phyloP scores from a whole-genome alignment of 2,329 filamentous ascomycete genomes.

The Phoma sp. region DNA sequence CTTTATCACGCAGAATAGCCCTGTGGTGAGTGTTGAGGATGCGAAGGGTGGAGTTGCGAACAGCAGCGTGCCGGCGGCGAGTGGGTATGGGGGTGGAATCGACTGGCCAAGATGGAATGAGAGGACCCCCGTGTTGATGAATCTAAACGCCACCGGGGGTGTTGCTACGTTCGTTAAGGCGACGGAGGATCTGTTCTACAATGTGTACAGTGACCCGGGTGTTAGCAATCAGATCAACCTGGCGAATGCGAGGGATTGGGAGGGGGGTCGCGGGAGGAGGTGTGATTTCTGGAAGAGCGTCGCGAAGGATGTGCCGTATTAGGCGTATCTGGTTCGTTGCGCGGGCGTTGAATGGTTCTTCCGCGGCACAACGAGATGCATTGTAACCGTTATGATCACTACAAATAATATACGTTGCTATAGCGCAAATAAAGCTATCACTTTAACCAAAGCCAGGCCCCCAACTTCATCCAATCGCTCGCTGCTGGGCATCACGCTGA shows the following conservation, averaged over 20 bases:
- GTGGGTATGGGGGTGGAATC: conserved; percentile 24
- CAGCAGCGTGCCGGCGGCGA: conserved; percentile 26
- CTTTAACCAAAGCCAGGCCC: no score
- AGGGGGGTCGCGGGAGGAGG: conserved; percentile 39
- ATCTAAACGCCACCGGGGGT: conserved; percentile 41
- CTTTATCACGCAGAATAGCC: conserved; percentile 36
- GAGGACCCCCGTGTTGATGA: conserved; percentile 27
- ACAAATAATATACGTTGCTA: no score
- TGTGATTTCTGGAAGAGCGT: conserved; percentile 40
- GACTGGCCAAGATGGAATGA: conserved; percentile 38
- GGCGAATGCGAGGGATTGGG: conserved; percentile 37
- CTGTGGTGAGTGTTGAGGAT: conserved; percentile 35
- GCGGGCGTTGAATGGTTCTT: no score
- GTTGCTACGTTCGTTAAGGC: conserved; percentile 21
- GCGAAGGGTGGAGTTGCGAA: conserved; percentile 34
- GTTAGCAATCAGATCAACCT: conserved; percentile 38
- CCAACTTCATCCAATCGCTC: no score
- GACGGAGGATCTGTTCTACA: conserved; percentile 35
- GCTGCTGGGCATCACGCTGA: no score
- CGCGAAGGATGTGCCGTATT: conserved; percentile 35
- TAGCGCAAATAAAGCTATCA: no score
- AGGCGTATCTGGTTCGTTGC: background rate
- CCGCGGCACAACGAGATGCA: no score
- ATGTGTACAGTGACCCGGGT: conserved; percentile 39
- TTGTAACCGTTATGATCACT: no score